Conservation (phyloP, 1,139 yeast species). For the Geotrichum reessii region DNA sequence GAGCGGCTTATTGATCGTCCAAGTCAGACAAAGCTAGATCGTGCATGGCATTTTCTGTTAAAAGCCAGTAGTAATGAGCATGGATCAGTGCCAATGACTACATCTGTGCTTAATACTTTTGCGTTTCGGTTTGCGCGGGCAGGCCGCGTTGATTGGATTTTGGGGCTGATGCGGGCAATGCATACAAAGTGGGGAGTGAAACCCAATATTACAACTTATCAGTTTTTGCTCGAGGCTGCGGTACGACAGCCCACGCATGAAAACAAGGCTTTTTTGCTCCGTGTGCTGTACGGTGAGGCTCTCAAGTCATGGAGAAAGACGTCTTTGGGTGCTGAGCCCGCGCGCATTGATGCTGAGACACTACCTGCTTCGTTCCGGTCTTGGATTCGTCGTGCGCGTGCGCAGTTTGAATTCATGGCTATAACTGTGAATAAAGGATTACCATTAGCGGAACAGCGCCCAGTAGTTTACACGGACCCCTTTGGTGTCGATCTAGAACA, state of each 20-base stretch:
- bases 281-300: conserved; percentile 19
- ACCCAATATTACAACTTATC: conserved; percentile 22
- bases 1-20: conserved; percentile 18
- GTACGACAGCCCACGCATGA: conserved; percentile 20
- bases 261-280: conserved; percentile 21
- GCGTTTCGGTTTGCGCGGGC: conserved; percentile 21
- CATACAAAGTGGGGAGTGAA: conserved; percentile 20
- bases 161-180: conserved; percentile 26
- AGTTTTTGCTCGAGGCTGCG: conserved; percentile 24
- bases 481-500: conserved; percentile 1
- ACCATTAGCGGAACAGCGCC: not conserved
- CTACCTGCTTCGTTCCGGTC: conserved; percentile 8
- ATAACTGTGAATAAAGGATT: not conserved
- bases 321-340: not conserved
- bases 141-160: conserved; percentile 28
- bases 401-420: conserved; percentile 12
- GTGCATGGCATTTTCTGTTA: conserved; percentile 16
- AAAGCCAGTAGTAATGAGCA: conserved; percentile 17
- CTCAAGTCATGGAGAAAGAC: conserved; percentile 2
- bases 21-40: conserved; percentile 14
- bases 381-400: conserved; percentile 16
- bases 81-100: conserved; percentile 18
- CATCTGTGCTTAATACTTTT: conserved; percentile 25
- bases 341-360: not conserved
- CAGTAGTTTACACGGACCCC: conserved; percentile 4